A percentile compares a stretch with the other conserved stretches of the same genome.
phyloP scores from a whole-genome alignment of 73 alveolate genomes.

The Urostyla sp. region DNA sequence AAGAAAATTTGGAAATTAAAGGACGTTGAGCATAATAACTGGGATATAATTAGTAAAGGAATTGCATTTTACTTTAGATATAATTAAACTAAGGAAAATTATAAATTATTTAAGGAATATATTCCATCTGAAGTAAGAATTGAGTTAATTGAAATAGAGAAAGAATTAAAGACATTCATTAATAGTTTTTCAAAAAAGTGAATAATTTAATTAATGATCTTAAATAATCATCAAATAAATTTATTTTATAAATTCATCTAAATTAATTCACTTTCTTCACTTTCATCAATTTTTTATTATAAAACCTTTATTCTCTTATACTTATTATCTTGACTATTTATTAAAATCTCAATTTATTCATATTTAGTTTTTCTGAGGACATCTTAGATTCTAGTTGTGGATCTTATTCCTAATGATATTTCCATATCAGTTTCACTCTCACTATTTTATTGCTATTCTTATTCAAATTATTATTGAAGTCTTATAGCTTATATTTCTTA shows the following conservation, averaged over 20 bases:
- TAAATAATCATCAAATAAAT: no score
- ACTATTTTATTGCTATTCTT: not conserved
- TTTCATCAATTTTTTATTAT: no score
- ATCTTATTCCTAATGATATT: slow-evolving; percentile 12
- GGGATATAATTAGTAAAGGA: slow-evolving; percentile 28
- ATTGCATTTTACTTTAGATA: not conserved
- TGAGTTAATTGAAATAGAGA: not conserved
- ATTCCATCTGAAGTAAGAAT: slow-evolving; percentile 32
- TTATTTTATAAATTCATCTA: no score
- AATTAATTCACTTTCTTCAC: no score
- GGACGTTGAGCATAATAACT: not conserved
- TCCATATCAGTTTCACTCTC: slow-evolving; percentile 3
- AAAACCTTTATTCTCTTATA: no score
- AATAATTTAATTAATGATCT: no score
- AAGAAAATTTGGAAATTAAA: slow-evolving; percentile 48
- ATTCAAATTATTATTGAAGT: not conserved
- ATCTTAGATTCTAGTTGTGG: slow-evolving; percentile 27
- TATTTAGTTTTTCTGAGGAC: slow-evolving; percentile 19
- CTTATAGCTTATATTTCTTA: slow-evolving; percentile 7
- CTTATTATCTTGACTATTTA: not conserved
- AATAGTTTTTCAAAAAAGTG: slow-evolving; percentile 47
- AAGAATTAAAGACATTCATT: not conserved
- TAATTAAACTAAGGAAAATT: slow-evolving; percentile 7
- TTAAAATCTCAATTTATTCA: slow-evolving; percentile 2
- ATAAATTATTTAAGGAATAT: slow-evolving; percentile 23